Base-by-base conservation (phyloP, 2,329 filamentous ascomycete species). In the Sporothrix schenckii region DNA sequence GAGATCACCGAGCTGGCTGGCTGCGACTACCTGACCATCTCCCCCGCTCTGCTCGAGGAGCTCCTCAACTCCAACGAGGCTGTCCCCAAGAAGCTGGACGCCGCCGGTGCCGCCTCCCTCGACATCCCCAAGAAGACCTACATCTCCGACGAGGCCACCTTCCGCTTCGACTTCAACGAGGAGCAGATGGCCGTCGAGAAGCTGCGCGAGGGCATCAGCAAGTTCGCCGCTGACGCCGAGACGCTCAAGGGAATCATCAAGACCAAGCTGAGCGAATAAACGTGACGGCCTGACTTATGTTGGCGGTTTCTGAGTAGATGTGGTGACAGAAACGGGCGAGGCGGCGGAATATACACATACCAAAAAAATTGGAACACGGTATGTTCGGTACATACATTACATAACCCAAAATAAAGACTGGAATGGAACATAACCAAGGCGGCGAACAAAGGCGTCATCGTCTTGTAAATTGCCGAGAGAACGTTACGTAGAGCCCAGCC, bases 161-260 rank as follows among this genome's bases (percentile, higher is more conserved):
- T 98, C 94, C 93, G 95, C 82, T 99, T 97, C 87, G 92, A 94
- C 84, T 97, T 99, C 90, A 99, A 99, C 88, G 95, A 99, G 88
- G 93, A 99, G 80, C 91, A 94, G 82, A 99, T 99, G 95, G 95
- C 92, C 74, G 93, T 97, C 76, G 94, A 98, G 91, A 99, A 99
- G 91, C 90, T 99, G 77, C 92, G 94, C 73, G 95, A 99, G 85
- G 95, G 95, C 84, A 99, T 99, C 87, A 96, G 92, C 87, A 97
- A 97, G 86, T 99, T 99, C 79, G 94, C 95, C 72, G 95, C 95
- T 76, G 95, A 99, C 79, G 94, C 95, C 76, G 85, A 94, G 75
- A 97, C 93, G 72, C 90, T 99, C 77, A 98, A 98, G 91, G 87
- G 88, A 74, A 94, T 97, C 79, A 87, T 99, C 79, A 91, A 91